phyloP scores from a whole-genome alignment of 2,329 filamentous ascomycete genomes.

The Lasiodiplodia citricola region DNA sequence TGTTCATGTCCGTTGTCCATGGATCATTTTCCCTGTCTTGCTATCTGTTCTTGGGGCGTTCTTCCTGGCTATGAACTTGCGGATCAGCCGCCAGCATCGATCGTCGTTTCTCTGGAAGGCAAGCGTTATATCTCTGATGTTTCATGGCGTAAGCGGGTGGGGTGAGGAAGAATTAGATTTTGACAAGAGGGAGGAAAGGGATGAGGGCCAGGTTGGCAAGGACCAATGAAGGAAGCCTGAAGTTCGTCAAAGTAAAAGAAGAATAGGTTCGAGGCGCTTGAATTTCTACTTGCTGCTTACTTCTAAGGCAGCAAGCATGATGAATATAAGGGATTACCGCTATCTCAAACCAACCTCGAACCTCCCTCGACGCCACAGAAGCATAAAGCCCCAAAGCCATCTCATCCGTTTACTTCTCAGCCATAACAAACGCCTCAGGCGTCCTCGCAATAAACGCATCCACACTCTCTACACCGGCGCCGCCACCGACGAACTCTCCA shows the following conservation, averaged over 20 bases:
- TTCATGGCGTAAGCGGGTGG: not conserved
- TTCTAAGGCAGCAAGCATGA: no score
- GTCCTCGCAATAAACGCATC: not conserved
- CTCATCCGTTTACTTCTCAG: not conserved
- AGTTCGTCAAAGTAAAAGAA: no score
- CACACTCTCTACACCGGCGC: not conserved
- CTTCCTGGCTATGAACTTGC: not conserved
- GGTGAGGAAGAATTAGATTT: no score
- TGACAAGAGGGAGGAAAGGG: no score
- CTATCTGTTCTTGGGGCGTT: not conserved
- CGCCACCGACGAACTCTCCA: not conserved
- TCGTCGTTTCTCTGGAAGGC: not conserved
- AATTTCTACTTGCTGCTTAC: no score
- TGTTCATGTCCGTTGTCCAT: constrained; percentile 6
- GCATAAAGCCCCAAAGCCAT: no score
- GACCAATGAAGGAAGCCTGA: no score
- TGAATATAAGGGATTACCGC: no score
- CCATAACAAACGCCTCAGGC: not conserved
- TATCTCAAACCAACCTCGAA: no score
- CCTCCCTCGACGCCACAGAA: no score
- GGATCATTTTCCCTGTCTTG: not conserved
- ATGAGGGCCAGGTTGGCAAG: no score
- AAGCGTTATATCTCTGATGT: not conserved
- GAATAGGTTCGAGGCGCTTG: no score
- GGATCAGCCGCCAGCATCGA: not conserved